These are phyloP conservation scores for Phytopythium kandeliae DNA, from an alignment of 352 stramenopile genomes.

Conservation along the genomic window DNA sequence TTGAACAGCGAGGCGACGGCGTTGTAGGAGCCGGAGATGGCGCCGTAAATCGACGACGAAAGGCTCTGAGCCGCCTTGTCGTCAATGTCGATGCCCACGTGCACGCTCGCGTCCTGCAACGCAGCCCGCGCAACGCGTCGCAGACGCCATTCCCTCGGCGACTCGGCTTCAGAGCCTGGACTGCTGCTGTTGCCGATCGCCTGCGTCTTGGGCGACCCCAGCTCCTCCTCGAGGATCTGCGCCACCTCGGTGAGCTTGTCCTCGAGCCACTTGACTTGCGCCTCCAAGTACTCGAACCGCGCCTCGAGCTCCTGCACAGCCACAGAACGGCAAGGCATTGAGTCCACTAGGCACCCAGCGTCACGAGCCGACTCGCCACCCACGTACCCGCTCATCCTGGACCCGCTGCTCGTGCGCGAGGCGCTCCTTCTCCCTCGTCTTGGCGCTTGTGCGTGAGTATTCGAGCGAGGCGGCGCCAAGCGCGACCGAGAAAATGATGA, in stretches of 20 bases:
- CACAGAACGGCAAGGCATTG: not conserved
- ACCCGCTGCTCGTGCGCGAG: slow-evolving; percentile 40
- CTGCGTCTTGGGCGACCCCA: slow-evolving; percentile 16
- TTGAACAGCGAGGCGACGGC: slow-evolving; percentile 31
- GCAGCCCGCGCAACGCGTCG: slow-evolving; percentile 7
- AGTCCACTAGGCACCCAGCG: not conserved
- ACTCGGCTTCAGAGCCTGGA: slow-evolving; percentile 2
- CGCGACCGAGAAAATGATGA: slow-evolving; percentile 78
- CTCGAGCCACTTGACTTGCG: slow-evolving; percentile 42
- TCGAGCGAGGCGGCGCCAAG: slow-evolving; percentile 63
- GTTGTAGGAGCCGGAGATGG: slow-evolving; percentile 20
- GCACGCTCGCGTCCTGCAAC: slow-evolving; percentile 18
- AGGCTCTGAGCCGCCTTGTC: slow-evolving; percentile 18
- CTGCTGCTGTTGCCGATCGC: slow-evolving; percentile 11
- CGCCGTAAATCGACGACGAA: slow-evolving; percentile 12
- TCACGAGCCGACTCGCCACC: not conserved
- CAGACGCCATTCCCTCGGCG: not conserved
- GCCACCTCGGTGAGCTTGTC: slow-evolving; percentile 27
- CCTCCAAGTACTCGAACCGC: slow-evolving; percentile 46
- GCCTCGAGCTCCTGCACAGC: slow-evolving; percentile 27
- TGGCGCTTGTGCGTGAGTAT: slow-evolving; percentile 62
- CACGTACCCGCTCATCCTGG: slow-evolving; percentile 29
- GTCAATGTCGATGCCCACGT: slow-evolving; percentile 21
- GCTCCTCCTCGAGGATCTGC: slow-evolving; percentile 30
- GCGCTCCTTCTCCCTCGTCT: slow-evolving; percentile 49